Conservation (phyloP, 148 eudicot genomes). For the Bassia scoparia region DNA sequence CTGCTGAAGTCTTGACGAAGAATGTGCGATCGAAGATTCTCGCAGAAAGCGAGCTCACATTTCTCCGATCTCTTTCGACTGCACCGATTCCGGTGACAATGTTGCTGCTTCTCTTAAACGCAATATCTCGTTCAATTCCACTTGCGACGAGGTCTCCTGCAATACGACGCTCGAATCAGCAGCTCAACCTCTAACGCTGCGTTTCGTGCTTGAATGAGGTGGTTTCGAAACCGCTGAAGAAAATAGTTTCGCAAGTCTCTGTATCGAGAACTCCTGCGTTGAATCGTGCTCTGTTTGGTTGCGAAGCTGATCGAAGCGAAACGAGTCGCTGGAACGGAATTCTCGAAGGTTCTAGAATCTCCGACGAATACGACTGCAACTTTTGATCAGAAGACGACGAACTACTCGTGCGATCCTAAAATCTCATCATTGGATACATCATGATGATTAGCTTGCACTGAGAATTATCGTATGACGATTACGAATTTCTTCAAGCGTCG, state of each 20-base stretch:
- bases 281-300: conserved; percentile 53
- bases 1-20: conserved; percentile 25
- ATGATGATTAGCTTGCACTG: conserved; percentile 53
- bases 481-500: conserved; percentile 24
- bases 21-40: conserved; percentile 65
- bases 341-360: conserved; percentile 24
- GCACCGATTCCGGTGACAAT: neutral
- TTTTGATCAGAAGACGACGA: conserved; percentile 29
- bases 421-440: neutral
- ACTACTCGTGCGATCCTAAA: conserved; percentile 2
- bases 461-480: conserved; percentile 44
- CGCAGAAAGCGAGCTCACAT: conserved; percentile 53
- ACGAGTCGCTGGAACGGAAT: conserved; percentile 20
- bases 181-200: conserved; percentile 17
- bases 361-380: conserved; percentile 32
- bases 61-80: conserved; percentile 42
- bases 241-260: conserved; percentile 27
- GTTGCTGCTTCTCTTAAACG: neutral
- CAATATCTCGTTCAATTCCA: conserved; percentile 21
- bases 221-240: conserved; percentile 20
- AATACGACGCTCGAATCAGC: conserved; percentile 48
- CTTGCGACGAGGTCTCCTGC: conserved; percentile 48
- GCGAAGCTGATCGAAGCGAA: conserved; percentile 33
- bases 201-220: conserved; percentile 26
- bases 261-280: conserved; percentile 62